A percentile compares a stretch with the other conserved stretches of the same genome.
phyloP scores from a whole-genome alignment of 192 early-diverging fungal species.

The Gaertneriomyces sp. region DNA sequence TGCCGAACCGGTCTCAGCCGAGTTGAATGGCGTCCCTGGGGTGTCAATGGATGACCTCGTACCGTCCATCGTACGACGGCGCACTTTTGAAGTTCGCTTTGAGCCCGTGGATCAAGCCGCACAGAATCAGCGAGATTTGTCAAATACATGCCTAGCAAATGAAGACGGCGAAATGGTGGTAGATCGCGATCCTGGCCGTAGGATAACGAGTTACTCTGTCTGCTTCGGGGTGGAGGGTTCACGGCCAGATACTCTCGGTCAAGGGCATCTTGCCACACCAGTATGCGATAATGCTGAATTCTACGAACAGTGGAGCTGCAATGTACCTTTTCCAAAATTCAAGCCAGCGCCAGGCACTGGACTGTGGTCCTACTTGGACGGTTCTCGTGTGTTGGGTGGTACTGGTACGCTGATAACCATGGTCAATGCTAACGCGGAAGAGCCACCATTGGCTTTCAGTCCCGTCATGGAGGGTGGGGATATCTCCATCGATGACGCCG shows the following conservation, averaged over 20 bases:
- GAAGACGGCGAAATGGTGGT: not conserved
- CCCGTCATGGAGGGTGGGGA: not conserved
- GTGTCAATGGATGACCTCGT: constrained; percentile 2
- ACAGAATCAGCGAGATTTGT: not conserved
- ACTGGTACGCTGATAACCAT: constrained; percentile 15
- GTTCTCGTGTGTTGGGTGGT: constrained; percentile 2
- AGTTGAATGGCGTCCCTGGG: not conserved
- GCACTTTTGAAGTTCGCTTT: constrained; percentile 11
- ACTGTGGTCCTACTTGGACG: constrained; percentile 19
- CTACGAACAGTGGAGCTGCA: not conserved
- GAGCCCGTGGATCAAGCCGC: not conserved
- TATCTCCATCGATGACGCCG: not conserved
- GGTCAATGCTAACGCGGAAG: constrained; percentile 5
- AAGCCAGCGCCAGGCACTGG: constrained; percentile 9
- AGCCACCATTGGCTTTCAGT: constrained; percentile 14
- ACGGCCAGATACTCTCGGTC: not conserved
- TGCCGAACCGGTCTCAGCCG: not conserved
- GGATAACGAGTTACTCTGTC: constrained; percentile 7
- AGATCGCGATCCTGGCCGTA: not conserved
- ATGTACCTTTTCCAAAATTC: constrained; percentile 8
- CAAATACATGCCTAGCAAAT: not conserved
- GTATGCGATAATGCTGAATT: not conserved
- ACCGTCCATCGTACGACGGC: not conserved
- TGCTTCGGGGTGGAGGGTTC: constrained; percentile 9
- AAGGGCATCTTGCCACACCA: not conserved